Evolutionary conservation across 139 green algal species (phyloP), one percentile per base, ranked within the genome.

Genomic region (Chlamydomonas applanata): DNA sequence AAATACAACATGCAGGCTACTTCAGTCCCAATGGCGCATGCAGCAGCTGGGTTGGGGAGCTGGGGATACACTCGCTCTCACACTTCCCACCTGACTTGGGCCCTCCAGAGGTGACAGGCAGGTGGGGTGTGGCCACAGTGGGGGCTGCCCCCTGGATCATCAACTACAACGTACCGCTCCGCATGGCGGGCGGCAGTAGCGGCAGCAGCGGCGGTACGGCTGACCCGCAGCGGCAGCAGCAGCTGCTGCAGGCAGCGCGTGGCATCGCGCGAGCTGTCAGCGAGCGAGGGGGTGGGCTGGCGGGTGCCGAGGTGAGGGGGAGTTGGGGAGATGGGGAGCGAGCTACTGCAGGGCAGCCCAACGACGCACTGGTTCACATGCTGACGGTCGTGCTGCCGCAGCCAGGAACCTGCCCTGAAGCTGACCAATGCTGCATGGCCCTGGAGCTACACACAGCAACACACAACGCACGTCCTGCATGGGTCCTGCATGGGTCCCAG

Each of bases 101-200:
- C 0, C 75, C 75, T 1, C 9, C 14, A 9, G n/a, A 45, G 59
- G 35, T 32, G 67, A 57, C 66, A n/a, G 19, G 53, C 3, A 11
- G 7, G 0, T 59, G 40, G n/a, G 91, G 91, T 20, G 62, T 94
- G 22, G 72, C 66, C 19, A 83, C 80, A 1, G 30, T 97, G 0
- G 92, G 92, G 0, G 87, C 89, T 4, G 64, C 72, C 4, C 83
- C 79, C 11, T 95, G 88, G 91, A 75, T 97, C 9, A 62, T 89
- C 3, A 97, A 97, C 75, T 93, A 82, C 78, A 97, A 97, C 56
- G 84, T 97, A 53, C 84, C 82, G 4, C 44, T 88, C 54, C 67
- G 91, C 40, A 40, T 36, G 0, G 83, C 63, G 1, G 5, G 7
- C 14, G 68, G 62, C 11, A 17, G 22, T 36, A 36, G 25, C 59